Conservation (phyloP, 371 early-diverging fungal species). For the Coemansia sp. region DNA sequence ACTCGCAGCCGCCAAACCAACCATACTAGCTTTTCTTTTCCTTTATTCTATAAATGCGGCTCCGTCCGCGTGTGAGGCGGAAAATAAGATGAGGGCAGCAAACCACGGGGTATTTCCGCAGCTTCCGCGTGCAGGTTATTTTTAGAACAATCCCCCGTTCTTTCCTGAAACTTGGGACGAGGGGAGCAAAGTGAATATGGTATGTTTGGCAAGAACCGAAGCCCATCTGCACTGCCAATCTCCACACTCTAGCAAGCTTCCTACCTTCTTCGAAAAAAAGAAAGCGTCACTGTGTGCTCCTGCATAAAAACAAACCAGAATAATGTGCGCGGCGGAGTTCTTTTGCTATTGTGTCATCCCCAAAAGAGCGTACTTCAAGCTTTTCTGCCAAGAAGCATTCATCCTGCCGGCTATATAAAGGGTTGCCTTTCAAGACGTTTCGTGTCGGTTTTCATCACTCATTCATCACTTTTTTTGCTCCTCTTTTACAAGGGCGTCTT, state of each 20-base stretch:
- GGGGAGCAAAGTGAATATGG: background rate
- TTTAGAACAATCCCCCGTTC: background rate
- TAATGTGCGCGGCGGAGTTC: too few relatives aligned
- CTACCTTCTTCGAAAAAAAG: too few relatives aligned
- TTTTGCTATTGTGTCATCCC: too few relatives aligned
- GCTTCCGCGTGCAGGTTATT: background rate
- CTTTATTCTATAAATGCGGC: background rate
- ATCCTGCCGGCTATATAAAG: background rate
- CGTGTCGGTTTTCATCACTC: background rate
- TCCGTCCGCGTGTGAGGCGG: background rate
- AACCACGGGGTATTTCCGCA: constrained; percentile 7
- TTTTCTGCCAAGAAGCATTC: background rate
- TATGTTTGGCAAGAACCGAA: too few relatives aligned
- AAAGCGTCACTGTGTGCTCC: too few relatives aligned
- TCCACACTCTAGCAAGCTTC: too few relatives aligned
- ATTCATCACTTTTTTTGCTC: background rate
- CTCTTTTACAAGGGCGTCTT: background rate
- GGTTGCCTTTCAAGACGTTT: background rate
- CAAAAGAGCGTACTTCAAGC: too few relatives aligned
- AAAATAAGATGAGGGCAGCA: constrained; percentile 1
- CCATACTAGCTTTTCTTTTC: background rate
- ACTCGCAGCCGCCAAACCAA: background rate
- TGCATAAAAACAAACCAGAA: too few relatives aligned
- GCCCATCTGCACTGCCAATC: too few relatives aligned
- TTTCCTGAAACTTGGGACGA: background rate